Evolutionary conservation across 257 asterid species (phyloP), one percentile per base, ranked within the genome.

Genomic region (Cordia subcordata): DNA sequence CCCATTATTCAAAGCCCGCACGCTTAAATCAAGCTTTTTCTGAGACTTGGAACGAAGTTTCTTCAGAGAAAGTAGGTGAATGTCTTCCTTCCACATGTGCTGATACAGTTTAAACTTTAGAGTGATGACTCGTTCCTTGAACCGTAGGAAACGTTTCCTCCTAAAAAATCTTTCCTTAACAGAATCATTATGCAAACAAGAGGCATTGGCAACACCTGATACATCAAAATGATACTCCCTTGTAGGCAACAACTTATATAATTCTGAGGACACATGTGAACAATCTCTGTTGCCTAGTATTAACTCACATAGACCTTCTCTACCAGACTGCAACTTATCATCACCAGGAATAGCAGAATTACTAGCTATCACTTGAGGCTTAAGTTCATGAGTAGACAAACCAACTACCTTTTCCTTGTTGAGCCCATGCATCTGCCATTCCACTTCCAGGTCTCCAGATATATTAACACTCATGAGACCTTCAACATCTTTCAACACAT

Each of bases 31-130:
- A 62, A 78, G 68, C 73, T 79, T 88, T 79, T 83, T 86, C 69
- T 90, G 95, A 74, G 90, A 75, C 84, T 80, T 89, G 9, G 76
- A 71, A 21, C 80, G 85, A 68, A 81, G 77, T 59, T 76, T 85
- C 79, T 83, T 77, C 42, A 67, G 33, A 20, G 88, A 87, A 75
- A 80, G 75, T 55, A 74, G 66, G 14, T 79, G 86, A 13, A 67
- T 37, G 50, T 88, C 96, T 69, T 81, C 82, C 84, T 79, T 86
- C 95, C 97, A 89, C 70, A 86, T 76, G 78, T 86, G 96, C 72
- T 67, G 94, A 69, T 78, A 81, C 56, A 78, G 75, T 81, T 79
- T 82, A 66, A 72, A 90, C 77, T 82, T 94, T 27, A 94, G 78
- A 49, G 86, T 66, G 33, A 85, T 55, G 55, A 81, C 72, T 80